Evolutionary conservation across 805 yeast genomes (phyloP), one percentile per base, ranked within the genome.

Genomic region (Yamadazyma ubonensis): DNA sequence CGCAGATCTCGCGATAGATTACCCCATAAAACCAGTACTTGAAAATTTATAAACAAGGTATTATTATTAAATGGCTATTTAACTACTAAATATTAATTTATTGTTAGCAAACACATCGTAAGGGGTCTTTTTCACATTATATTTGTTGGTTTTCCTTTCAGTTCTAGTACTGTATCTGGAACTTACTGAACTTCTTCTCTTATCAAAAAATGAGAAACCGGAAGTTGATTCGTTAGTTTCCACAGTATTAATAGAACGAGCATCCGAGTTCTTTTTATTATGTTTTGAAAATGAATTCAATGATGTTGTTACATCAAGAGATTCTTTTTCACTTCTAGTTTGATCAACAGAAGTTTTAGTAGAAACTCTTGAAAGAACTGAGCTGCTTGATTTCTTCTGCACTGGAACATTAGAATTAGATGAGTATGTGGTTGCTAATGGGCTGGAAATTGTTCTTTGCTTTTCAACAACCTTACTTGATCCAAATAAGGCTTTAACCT

Each of bases 121-220:
- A 17, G 51, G 51, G 18, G 42, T 39, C 20, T 42, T 31, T 27
- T 44, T 39, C 20, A 47, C 51, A 30, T 47, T 44, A 23, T 47
- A 47, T 27, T 47, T 47, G 21, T 44, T 42, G 32, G 43, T 47
- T n/a, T 42, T 44, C 25, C 45, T 34, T 22, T 44, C 48, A 29
- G 45, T 44, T 38, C 45, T 36, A 17, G 40, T 26, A 18, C 38
- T 14, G 30, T 42, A 40, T 36, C 41, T 42, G 12, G 44, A 23
- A 31, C 43, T 45, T 5, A 36, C 33, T 1, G 48, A 42, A 17
- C 33, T 44, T 36, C 38, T 36, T 34, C 45, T 44, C 29, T 37
- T 46, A 9, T 45, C 41, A 23, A 47, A 42, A 43, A 47, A 47
- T 9, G 51, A 47, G 30, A 47, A 47, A 11, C 51, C 51, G n/a